Base-by-base conservation (phyloP, 78 protist genomes). In the Dictyostelium brefeldianum region DNA sequence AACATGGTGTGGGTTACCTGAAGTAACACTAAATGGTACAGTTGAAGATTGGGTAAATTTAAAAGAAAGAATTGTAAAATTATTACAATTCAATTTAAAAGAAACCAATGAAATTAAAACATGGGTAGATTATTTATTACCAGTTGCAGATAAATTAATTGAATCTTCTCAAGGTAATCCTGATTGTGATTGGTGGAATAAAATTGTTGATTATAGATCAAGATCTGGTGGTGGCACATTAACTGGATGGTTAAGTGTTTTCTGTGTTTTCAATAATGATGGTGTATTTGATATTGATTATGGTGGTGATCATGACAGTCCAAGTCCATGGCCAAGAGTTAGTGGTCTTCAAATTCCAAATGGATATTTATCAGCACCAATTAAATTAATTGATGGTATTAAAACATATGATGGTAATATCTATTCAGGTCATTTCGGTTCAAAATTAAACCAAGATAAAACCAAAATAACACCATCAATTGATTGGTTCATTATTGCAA, bases 111-210 rank as follows among this genome's bases (percentile, higher is more conserved):
- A 62, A 12, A 91, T 91, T 92, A 20, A 50, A 12, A 48, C 14
- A 20, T 87, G 92, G 92, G 80, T 69, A 8, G 48, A 15, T 5
- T 25, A 84, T 22, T 51, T 87, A 22, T 11, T 18, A 20, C 92
- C 92, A 29, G 25, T 87, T 20, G 41, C 51, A 36, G 92, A 87
- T n/a, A 82, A 87, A 31, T 82, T 87, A 18, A 84, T 87, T 20
- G 75, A 73, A 3, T 15, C 75, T 5, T n/a, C 46, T 7, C n/a
- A 54, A 22, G 95, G 90, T 9, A 56, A 73, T 25, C 84, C 95
- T 3, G 74, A 81, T 10, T n/a, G 31, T 0, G 74, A 17, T 14
- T 90, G 83, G 82, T 91, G 95, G 95, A 83, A 75, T 50, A 57
- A 20, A 43, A 89, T 91, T 20, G 81, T 70, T 27, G 47, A 64